Evolutionary conservation across 805 yeast species (phyloP), one percentile per base, ranked within the genome.

Genomic region (Danielia reshetovae): DNA sequence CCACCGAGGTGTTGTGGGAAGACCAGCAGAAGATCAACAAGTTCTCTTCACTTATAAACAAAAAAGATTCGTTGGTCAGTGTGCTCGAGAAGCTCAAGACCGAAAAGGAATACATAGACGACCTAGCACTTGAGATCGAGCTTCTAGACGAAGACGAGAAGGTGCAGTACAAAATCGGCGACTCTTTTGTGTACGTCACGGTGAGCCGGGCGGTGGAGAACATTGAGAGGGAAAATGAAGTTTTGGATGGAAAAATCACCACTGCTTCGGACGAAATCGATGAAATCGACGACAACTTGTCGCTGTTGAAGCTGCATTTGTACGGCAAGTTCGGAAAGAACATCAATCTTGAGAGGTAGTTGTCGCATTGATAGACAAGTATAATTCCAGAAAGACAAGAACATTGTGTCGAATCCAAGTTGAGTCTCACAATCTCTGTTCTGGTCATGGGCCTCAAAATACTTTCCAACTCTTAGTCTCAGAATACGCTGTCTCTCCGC

Each of bases 21-120:
- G 97, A 90, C 57, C 98, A 90, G 63, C 80, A 84, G 54, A 77
- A 77, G 54, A 90, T 90, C 65, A 93, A 90, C 60, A 78, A 78
- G 55, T 90, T 93, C 55, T 85, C 96, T 11, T 83, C 88, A 29
- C 68, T 88, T 42, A 85, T 88, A 40, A 68, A 79, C 45, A 77
- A 81, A 40, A 79, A 81, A 46, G 87, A 85, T 45, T 69, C 70
- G 13, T 55, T 79, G 10, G 65, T 71, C 21, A 71, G 60, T 13
- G 70, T 70, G 32, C 63, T 84, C 23, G 61, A 65, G 14, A 60
- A 62, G 35, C 65, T 70, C 41, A 66, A 71, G 46, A 74, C 76
- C 40, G 95, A 87, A 49, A 85, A 87, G 47, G 97, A 88, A 52
- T 86, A 85, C 50, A 63, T 90, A 19, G 96, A 87, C 47, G 97